Conservation (phyloP, 352 stramenopile genomes). For the Globisporangium heterothallicum region DNA sequence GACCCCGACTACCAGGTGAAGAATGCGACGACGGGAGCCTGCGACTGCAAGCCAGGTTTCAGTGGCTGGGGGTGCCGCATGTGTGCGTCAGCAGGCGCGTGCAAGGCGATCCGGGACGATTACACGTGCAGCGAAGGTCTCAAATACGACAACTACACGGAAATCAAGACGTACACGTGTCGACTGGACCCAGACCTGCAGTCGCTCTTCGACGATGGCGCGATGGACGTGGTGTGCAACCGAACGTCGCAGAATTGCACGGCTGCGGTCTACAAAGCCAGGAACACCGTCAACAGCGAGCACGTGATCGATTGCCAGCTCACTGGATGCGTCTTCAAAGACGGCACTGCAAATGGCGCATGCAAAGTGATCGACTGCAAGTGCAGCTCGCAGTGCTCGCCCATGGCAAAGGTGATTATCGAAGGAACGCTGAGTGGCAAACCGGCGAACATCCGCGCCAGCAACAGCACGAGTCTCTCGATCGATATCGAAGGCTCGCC, state of each 20-base stretch:
- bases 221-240: slow-evolving; percentile 57
- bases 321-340: slow-evolving; percentile 39
- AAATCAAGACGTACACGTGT: slow-evolving; percentile 69
- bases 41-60: slow-evolving; percentile 56
- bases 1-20: slow-evolving; percentile 53
- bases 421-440: slow-evolving; percentile 64
- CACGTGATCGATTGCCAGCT: slow-evolving; percentile 76
- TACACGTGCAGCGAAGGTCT: slow-evolving; percentile 46
- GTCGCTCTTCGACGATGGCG: slow-evolving; percentile 57
- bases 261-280: slow-evolving; percentile 61
- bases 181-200: slow-evolving; percentile 46
- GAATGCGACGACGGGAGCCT: slow-evolving; percentile 45
- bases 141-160: slow-evolving; percentile 35
- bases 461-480: slow-evolving; percentile 37
- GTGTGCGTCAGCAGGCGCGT: slow-evolving; percentile 31
- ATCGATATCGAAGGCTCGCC: slow-evolving; percentile 71
- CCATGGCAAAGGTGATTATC: slow-evolving; percentile 60
- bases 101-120: slow-evolving; percentile 30
- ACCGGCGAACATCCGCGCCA: slow-evolving; percentile 42
- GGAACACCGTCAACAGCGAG: slow-evolving; percentile 32
- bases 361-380: slow-evolving; percentile 56
- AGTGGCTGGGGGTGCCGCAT: slow-evolving; percentile 61
- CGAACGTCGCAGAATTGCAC: slow-evolving; percentile 44
- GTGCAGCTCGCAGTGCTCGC: slow-evolving; percentile 52
- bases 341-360: slow-evolving; percentile 31